Percentiles rank a stretch among this genome's conserved stretches.
These are phyloP conservation scores for Petasospora fabianii DNA, from an alignment of 1,139 yeast species.

Conservation along the genomic window DNA sequence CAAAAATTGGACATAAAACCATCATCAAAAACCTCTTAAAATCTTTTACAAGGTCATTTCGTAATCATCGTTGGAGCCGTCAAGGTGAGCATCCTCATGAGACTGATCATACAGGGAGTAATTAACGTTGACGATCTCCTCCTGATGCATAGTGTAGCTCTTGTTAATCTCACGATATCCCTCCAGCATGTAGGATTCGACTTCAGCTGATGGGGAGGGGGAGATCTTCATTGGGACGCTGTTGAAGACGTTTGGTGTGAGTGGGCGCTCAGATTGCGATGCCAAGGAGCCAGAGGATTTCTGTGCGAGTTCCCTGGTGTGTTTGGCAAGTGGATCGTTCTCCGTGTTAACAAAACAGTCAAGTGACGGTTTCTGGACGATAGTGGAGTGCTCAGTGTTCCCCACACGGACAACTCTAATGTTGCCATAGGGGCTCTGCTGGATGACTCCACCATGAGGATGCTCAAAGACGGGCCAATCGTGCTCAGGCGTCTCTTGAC, in stretches of 20 bases:
- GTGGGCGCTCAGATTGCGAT: background rate
- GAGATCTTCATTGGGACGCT: conserved; percentile 4
- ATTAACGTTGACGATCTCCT: conserved; percentile 24
- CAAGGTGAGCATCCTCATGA: conserved; percentile 22
- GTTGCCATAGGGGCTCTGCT: conserved; percentile 62
- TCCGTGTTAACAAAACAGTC: conserved; percentile 18
- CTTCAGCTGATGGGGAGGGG: conserved; percentile 35
- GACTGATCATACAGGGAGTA: conserved; percentile 25
- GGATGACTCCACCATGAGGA: conserved; percentile 62
- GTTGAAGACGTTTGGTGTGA: background rate
- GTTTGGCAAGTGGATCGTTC: conserved; percentile 6
- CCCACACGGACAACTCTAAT: conserved; percentile 22
- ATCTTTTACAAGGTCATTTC: conserved; percentile 12
- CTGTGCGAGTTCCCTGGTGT: background rate
- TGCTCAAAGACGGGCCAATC: conserved; percentile 59
- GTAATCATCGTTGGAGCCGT: conserved; percentile 8
- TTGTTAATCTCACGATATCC: conserved; percentile 31
- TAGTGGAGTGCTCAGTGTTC: conserved; percentile 15
- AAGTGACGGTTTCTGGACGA: conserved; percentile 15
- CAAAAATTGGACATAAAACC: too few species aligned
- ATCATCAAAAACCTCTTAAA: too few species aligned
- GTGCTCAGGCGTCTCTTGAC: conserved; percentile 26
- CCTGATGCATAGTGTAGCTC: conserved; percentile 23
- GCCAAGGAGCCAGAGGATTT: too few species aligned
- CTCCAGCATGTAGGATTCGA: conserved; percentile 38